These are phyloP conservation scores for Colletotrichum tabaci DNA, from an alignment of 2,329 filamentous ascomycete genomes.

Conservation along the genomic window DNA sequence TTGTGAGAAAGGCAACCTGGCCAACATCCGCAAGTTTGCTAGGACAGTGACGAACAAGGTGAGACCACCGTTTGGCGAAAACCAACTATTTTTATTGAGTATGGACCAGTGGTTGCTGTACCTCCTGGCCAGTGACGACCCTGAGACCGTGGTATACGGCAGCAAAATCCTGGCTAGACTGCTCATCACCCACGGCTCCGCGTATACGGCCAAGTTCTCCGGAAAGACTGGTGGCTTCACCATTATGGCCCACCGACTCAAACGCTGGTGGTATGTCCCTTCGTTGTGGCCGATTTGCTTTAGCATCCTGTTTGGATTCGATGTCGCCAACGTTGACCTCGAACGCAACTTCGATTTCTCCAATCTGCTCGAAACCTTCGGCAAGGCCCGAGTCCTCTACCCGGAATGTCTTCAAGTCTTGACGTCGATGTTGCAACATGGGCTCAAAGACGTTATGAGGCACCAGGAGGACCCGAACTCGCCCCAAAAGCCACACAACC, in stretches of 20 bases:
- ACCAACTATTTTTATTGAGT: slow-evolving; percentile 45
- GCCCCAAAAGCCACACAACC: slow-evolving; percentile 50
- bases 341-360: slow-evolving; percentile 81
- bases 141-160: slow-evolving; percentile 85
- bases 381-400: slow-evolving; percentile 76
- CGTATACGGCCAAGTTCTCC: slow-evolving; percentile 88
- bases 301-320: slow-evolving; percentile 87
- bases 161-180: slow-evolving; percentile 87
- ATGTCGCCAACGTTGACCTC: slow-evolving; percentile 82
- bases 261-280: slow-evolving; percentile 89
- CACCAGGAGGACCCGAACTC: slow-evolving; percentile 74
- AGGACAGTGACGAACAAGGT: slow-evolving; percentile 96
- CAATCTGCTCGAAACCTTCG: slow-evolving; percentile 82
- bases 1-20: slow-evolving; percentile 78
- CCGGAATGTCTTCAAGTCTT: slow-evolving; percentile 86
- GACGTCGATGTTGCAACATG: slow-evolving; percentile 88
- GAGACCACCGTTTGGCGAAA: slow-evolving; percentile 50
- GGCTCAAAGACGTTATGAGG: slow-evolving; percentile 79
- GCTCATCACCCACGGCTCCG: slow-evolving; percentile 84
- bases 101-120: slow-evolving; percentile 85
- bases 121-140: slow-evolving; percentile 87
- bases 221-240: slow-evolving; percentile 88
- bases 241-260: slow-evolving; percentile 86
- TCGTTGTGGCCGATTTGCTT: slow-evolving; percentile 91
- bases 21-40: slow-evolving; percentile 87